Percentiles rank a stretch among this genome's conserved stretches.
Evolutionary conservation across 2,329 filamentous ascomycete genomes (phyloP).

Genomic region (Fusarium nanum): DNA sequence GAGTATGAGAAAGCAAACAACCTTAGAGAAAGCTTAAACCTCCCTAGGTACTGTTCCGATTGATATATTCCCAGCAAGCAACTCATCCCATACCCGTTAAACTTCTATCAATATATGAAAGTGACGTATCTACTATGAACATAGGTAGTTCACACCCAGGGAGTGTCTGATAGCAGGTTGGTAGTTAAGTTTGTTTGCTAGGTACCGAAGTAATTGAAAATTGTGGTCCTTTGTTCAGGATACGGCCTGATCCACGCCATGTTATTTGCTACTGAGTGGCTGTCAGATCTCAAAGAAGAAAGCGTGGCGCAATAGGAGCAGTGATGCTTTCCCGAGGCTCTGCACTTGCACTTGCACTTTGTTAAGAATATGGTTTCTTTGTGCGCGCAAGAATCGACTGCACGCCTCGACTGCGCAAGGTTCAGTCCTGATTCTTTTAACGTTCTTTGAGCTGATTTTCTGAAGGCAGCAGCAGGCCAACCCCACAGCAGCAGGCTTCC

Average conservation of each 20-base stretch:
- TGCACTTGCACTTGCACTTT: neutral
- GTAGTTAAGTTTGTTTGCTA: neutral
- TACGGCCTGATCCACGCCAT: neutral
- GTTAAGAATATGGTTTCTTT: neutral
- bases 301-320: neutral
- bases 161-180: neutral
- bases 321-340: neutral
- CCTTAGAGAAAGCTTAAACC: neutral
- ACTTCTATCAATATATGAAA: neutral
- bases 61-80: neutral
- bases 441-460: conserved; percentile 12
- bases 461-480: conserved; percentile 38
- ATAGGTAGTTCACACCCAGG: neutral
- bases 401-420: neutral
- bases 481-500: conserved; percentile 12
- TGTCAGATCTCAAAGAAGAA: neutral
- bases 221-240: neutral
- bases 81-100: neutral
- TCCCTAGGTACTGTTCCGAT: neutral
- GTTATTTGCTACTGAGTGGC: neutral
- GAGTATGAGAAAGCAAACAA: neutral
- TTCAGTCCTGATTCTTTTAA: conserved; percentile 22
- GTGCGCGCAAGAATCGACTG: neutral
- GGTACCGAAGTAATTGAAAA: neutral
- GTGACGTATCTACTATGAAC: neutral